Percentiles rank a stretch among this genome's conserved stretches.
phyloP scores from a whole-genome alignment of 2,329 filamentous ascomycete species.

The Ophiocordyceps sinensis region DNA sequence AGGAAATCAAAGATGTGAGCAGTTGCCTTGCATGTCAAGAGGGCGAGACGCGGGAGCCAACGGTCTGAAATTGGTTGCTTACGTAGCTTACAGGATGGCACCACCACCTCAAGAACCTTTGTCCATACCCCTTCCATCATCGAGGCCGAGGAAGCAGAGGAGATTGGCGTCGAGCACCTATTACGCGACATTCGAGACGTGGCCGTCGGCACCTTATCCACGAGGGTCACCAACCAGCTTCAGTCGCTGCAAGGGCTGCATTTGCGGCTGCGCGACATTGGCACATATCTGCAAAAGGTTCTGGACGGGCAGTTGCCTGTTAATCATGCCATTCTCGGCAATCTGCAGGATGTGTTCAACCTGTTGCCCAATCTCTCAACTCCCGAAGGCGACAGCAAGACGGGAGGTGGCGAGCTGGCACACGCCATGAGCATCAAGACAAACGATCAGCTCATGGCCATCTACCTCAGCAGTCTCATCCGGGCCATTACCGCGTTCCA shows the following conservation, averaged over 20 bases:
- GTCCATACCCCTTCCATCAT: conserved; percentile 97
- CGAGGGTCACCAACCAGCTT: conserved; percentile 91
- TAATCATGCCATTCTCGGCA: conserved; percentile 93
- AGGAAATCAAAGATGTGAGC: conserved; percentile 96
- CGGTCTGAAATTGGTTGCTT: neutral
- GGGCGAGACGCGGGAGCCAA: neutral
- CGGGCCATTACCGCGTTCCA: conserved; percentile 97
- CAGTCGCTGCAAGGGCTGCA: conserved; percentile 95
- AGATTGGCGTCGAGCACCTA: conserved; percentile 96
- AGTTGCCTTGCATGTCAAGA: neutral
- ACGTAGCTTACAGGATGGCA: conserved; percentile 58
- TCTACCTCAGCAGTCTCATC: conserved; percentile 94
- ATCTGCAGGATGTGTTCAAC: conserved; percentile 99
- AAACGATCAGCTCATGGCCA: conserved; percentile 97
- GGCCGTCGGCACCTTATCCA: conserved; percentile 89
- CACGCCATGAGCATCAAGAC: conserved; percentile 98
- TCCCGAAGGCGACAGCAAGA: conserved; percentile 51
- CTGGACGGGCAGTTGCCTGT: conserved; percentile 84
- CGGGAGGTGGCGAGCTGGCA: conserved; percentile 70
- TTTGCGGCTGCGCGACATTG: conserved; percentile 86
- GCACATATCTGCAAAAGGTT: conserved; percentile 89
- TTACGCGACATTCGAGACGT: conserved; percentile 97
- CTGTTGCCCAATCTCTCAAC: conserved; percentile 90
- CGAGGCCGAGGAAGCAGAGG: conserved; percentile 96
- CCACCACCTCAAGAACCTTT: conserved; percentile 91